These are phyloP conservation scores for Pulveroboletus sp. DNA, from an alignment of 768 basidiomycete genomes.

Conservation along the genomic window DNA sequence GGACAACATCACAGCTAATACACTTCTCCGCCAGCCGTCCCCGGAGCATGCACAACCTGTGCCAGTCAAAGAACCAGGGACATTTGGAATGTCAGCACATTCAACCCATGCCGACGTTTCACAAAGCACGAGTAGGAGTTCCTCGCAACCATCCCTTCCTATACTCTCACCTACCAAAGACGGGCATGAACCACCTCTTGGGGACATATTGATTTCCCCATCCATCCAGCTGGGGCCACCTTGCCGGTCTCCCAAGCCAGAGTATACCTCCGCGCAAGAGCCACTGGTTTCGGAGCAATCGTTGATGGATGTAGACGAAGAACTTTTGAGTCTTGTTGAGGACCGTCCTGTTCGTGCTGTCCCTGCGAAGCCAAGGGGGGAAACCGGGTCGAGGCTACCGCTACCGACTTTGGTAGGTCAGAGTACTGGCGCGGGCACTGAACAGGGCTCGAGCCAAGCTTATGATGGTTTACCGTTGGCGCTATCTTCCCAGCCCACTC, in stretches of 20 bases:
- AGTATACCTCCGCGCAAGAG: constrained; percentile 1
- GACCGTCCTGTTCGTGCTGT: constrained; percentile 30
- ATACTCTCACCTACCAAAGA: constrained; percentile 1
- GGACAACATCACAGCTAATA: background rate
- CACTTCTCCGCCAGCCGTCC: constrained; percentile 1
- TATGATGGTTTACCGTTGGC: constrained; percentile 1
- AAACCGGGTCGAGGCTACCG: background rate
- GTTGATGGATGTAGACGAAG: constrained; percentile 51
- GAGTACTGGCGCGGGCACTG: background rate
- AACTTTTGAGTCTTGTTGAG: constrained; percentile 66
- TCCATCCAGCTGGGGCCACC: constrained; percentile 2
- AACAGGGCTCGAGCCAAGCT: constrained; percentile 1
- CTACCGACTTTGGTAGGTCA: background rate
- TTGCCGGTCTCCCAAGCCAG: constrained; percentile 9
- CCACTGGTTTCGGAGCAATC: constrained; percentile 15
- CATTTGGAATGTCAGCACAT: background rate
- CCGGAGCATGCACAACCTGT: constrained; percentile 1
- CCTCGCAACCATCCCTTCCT: constrained; percentile 13
- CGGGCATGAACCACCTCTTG: background rate
- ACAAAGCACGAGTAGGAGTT: constrained; percentile 6
- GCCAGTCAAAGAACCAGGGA: background rate
- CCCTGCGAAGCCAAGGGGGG: background rate
- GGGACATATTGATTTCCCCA: background rate
- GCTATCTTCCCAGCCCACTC: constrained; percentile 3
- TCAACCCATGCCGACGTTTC: background rate